These are phyloP conservation scores for Angomonas ambiguus DNA, from an alignment of 208 protist species.

Conservation along the genomic window DNA sequence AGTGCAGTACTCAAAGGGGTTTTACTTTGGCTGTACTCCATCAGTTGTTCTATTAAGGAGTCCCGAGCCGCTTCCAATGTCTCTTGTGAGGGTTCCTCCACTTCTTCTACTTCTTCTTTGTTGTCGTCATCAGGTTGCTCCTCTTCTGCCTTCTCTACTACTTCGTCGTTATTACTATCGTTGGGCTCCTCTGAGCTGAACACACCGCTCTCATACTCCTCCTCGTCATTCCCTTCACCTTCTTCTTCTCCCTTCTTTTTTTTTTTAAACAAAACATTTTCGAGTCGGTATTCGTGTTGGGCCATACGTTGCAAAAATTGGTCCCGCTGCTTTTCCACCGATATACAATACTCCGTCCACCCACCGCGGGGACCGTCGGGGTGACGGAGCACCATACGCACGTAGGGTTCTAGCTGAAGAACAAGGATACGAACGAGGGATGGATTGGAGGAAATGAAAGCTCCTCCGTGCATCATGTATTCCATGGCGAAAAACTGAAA, in stretches of 20 bases:
- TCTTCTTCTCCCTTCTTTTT: too few species aligned
- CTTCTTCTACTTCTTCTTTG: neutral
- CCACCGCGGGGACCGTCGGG: neutral
- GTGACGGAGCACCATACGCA: too few species aligned
- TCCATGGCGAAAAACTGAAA: neutral
- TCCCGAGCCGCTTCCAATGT: neutral
- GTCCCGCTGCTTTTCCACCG: neutral
- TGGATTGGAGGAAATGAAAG: neutral
- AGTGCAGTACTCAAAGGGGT: neutral
- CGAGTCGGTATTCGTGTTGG: too few species aligned
- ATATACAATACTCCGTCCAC: neutral
- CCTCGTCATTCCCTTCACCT: neutral
- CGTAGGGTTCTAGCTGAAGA: too few species aligned
- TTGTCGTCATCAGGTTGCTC: too few species aligned
- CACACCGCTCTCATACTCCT: neutral
- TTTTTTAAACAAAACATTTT: too few species aligned
- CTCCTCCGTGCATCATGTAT: neutral
- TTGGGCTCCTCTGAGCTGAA: too few species aligned
- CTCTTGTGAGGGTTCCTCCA: neutral
- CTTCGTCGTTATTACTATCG: neutral
- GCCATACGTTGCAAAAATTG: too few species aligned
- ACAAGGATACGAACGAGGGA: too few species aligned
- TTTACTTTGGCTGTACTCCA: neutral
- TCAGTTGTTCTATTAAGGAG: neutral
- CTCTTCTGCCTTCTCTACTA: neutral